Evolutionary conservation across 352 stramenopile genomes (phyloP).

Genomic region (Pythium brassicae): DNA sequence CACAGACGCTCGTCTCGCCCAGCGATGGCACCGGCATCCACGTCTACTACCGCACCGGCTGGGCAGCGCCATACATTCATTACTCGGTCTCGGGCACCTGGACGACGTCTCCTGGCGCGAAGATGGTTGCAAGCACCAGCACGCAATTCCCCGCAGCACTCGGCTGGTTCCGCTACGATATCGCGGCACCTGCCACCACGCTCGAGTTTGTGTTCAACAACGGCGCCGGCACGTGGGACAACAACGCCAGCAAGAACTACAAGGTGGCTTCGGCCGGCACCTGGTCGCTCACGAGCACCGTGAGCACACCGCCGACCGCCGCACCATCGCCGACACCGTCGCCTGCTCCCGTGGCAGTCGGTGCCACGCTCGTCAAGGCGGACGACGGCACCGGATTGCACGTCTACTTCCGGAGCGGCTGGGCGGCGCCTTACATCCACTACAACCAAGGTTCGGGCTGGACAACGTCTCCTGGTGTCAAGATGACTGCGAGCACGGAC

Average conservation of each 20-base stretch:
- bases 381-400: conserved; percentile 32
- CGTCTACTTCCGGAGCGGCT: conserved; percentile 23
- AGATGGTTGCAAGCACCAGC: conserved; percentile 14
- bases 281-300: conserved; percentile 29
- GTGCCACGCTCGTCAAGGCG: conserved; percentile 17
- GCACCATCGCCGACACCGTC: conserved; percentile 13
- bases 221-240: conserved; percentile 37
- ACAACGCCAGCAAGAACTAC: conserved; percentile 44
- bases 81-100: conserved; percentile 32
- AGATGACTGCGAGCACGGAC: conserved; percentile 30
- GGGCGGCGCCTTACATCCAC: conserved; percentile 34
- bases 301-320: conserved; percentile 24
- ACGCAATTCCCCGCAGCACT: conserved; percentile 20
- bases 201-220: conserved; percentile 52
- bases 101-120: conserved; percentile 8
- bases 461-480: conserved; percentile 26
- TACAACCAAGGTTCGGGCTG: conserved; percentile 29
- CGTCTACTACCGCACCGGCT: conserved; percentile 44
- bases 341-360: background rate
- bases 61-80: conserved; percentile 41
- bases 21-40: conserved; percentile 35
- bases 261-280: conserved; percentile 28
- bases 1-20: conserved; percentile 30
- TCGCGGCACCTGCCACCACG: conserved; percentile 22
- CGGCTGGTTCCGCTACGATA: conserved; percentile 34